phyloP scores from a whole-genome alignment of 371 early-diverging fungal species.

The Chytridium lagenaria region DNA sequence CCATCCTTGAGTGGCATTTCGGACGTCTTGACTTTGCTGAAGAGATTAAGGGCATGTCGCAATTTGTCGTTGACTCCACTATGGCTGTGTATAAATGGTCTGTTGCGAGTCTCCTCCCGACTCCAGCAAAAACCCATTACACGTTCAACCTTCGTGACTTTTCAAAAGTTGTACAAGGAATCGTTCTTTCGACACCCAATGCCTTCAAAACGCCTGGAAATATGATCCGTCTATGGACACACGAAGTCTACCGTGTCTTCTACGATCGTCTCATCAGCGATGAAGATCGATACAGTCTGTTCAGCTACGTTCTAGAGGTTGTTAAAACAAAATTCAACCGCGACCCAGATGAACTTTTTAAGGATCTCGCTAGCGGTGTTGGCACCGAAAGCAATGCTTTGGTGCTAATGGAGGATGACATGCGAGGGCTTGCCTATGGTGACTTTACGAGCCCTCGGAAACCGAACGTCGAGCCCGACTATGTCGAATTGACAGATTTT shows the following conservation, averaged over 20 bases:
- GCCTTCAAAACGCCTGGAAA: constrained; percentile 37
- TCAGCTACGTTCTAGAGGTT: constrained; percentile 44
- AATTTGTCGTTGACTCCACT: constrained; percentile 52
- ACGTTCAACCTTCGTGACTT: constrained; percentile 67
- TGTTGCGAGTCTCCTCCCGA: constrained; percentile 57
- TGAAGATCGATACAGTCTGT: constrained; percentile 56
- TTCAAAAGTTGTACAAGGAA: constrained; percentile 60
- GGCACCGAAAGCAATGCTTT: constrained; percentile 40
- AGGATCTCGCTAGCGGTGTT: constrained; percentile 46
- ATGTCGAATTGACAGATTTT: constrained; percentile 54
- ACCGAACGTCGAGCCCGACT: constrained; percentile 46
- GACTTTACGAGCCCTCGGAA: constrained; percentile 47
- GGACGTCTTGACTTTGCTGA: constrained; percentile 56
- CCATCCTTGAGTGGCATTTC: constrained; percentile 64
- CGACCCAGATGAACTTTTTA: constrained; percentile 56
- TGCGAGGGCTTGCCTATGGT: constrained; percentile 58
- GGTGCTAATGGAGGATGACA: constrained; percentile 55
- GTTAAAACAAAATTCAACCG: constrained; percentile 47
- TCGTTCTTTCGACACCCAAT: constrained; percentile 51
- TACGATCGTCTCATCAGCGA: constrained; percentile 62
- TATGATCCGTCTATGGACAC: constrained; percentile 59
- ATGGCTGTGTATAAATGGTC: constrained; percentile 57
- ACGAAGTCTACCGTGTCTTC: constrained; percentile 61
- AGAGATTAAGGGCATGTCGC: constrained; percentile 44
- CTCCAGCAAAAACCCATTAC: constrained; percentile 68